phyloP scores from a whole-genome alignment of 306 rosid genomes.

The Nissolia schottii region DNA sequence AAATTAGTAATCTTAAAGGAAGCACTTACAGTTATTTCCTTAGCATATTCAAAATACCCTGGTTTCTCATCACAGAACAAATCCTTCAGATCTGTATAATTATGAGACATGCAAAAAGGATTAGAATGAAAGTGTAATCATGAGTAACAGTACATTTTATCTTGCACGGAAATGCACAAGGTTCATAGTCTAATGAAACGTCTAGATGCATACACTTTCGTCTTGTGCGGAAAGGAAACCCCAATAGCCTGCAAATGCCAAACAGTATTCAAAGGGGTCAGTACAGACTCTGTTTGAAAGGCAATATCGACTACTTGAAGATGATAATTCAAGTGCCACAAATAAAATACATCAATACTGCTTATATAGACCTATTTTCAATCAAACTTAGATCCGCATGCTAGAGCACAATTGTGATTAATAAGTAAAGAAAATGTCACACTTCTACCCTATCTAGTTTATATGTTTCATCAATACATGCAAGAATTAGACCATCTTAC shows the following conservation, averaged over 20 bases:
- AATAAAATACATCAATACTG: not conserved
- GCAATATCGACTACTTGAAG: constrained; percentile 13
- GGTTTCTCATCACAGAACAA: constrained; percentile 60
- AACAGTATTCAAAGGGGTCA: constrained; percentile 33
- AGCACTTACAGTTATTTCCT: constrained; percentile 66
- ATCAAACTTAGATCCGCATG: constrained; percentile 1
- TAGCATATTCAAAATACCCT: constrained; percentile 81
- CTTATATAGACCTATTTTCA: constrained; percentile 9
- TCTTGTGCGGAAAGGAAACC: constrained; percentile 67
- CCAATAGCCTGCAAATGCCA: constrained; percentile 83
- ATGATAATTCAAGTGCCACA: not conserved
- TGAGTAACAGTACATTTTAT: not conserved
- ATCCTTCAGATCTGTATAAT: constrained; percentile 58
- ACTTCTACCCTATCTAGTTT: constrained; percentile 2
- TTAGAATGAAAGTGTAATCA: not conserved
- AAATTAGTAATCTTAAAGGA: constrained; percentile 10
- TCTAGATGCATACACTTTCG: constrained; percentile 58
- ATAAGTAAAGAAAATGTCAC: not conserved
- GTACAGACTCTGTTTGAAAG: not conserved
- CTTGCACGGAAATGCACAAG: constrained; percentile 13
- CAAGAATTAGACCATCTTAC: not conserved
- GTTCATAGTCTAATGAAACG: constrained; percentile 11
- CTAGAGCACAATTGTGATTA: not conserved
- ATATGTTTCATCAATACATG: not conserved
- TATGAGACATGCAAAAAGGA: constrained; percentile 13